Evolutionary conservation across 805 yeast species (phyloP).

Genomic region (Myxozyma neglecta): DNA sequence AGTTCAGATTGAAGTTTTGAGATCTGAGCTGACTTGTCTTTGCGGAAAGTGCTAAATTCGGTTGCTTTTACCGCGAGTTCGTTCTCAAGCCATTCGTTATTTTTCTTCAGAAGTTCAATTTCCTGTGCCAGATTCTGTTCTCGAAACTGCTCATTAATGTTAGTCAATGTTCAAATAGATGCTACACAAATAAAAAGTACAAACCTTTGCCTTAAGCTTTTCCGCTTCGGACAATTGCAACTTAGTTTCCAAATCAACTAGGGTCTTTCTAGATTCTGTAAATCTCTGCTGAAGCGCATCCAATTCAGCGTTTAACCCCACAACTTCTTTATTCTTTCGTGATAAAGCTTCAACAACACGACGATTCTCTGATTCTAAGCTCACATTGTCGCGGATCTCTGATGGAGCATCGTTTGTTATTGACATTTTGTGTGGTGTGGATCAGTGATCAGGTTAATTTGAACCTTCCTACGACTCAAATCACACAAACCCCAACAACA

Average conservation of each 20-base stretch:
- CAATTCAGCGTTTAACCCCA: slow-evolving; percentile 44
- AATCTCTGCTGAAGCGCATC: slow-evolving; percentile 42
- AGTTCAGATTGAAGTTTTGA: slow-evolving; percentile 41
- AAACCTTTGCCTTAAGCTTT: slow-evolving; percentile 34
- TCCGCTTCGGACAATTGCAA: slow-evolving; percentile 41
- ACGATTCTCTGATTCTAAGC: slow-evolving; percentile 35
- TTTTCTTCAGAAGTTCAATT: slow-evolving; percentile 44
- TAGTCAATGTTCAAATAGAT: neutral
- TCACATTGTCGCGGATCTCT: no score
- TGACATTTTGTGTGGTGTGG: no score
- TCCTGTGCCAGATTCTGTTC: slow-evolving; percentile 47
- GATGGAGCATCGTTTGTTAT: no score
- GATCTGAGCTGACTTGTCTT: slow-evolving; percentile 40
- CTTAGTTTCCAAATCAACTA: slow-evolving; percentile 45
- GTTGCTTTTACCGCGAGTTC: slow-evolving; percentile 42
- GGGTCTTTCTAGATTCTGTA: slow-evolving; percentile 44
- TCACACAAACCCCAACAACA: no score
- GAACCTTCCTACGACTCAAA: no score
- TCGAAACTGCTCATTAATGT: slow-evolving; percentile 36
- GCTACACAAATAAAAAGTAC: neutral
- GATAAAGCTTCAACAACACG: slow-evolving; percentile 38
- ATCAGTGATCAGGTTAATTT: no score
- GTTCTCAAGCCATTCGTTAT: slow-evolving; percentile 47
- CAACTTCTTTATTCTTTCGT: slow-evolving; percentile 37
- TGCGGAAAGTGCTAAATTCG: slow-evolving; percentile 39